phyloP scores from a whole-genome alignment of 352 stramenopile genomes.

The Pseudoperonospora humuli region DNA sequence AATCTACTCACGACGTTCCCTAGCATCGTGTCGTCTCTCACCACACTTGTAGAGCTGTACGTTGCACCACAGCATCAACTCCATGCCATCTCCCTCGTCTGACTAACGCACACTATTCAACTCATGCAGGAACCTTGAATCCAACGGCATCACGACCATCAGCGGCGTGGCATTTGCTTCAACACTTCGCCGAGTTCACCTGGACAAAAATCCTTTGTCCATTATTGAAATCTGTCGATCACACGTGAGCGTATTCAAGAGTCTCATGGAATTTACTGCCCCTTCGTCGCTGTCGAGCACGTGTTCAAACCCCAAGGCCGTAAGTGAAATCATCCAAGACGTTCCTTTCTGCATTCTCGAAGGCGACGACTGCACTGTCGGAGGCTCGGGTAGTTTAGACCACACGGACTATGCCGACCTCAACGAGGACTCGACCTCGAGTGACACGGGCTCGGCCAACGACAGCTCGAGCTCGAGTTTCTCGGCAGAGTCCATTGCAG shows the following conservation, averaged over 20 bases:
- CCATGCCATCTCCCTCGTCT: too few species aligned
- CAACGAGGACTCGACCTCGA: slow-evolving; percentile 17
- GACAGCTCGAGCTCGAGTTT: slow-evolving; percentile 25
- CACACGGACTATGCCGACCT: too few species aligned
- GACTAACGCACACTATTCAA: neutral
- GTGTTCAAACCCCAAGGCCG: slow-evolving; percentile 23
- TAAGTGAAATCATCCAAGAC: slow-evolving; percentile 20
- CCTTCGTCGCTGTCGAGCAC: slow-evolving; percentile 25
- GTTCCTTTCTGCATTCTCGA: slow-evolving; percentile 33
- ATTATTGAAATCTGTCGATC: slow-evolving; percentile 41
- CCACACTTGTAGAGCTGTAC: slow-evolving; percentile 47
- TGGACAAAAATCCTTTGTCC: slow-evolving; percentile 38
- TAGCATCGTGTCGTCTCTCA: slow-evolving; percentile 32
- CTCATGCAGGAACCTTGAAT: slow-evolving; percentile 43
- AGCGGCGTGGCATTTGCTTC: slow-evolving; percentile 40
- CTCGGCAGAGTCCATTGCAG: slow-evolving; percentile 35
- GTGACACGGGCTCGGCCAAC: slow-evolving; percentile 2
- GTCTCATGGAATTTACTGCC: slow-evolving; percentile 20
- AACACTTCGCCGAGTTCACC: slow-evolving; percentile 34
- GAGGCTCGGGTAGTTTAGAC: too few species aligned
- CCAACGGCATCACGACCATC: slow-evolving; percentile 47
- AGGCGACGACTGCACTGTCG: slow-evolving; percentile 17
- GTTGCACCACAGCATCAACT: slow-evolving; percentile 13
- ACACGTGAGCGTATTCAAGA: slow-evolving; percentile 36
- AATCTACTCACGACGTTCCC: slow-evolving; percentile 51